Base-by-base conservation (phyloP, 192 early-diverging fungal species). In the Piromyces finnis region DNA sequence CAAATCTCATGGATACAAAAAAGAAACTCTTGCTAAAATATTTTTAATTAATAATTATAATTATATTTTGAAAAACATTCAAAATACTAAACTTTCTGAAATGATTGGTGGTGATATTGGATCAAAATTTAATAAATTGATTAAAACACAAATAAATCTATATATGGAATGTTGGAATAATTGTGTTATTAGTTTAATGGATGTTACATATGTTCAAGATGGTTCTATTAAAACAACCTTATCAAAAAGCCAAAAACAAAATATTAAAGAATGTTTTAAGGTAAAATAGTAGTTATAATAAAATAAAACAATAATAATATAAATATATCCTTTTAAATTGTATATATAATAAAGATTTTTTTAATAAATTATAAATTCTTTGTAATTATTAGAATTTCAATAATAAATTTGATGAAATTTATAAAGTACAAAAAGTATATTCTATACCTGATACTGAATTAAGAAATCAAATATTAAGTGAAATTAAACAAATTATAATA, bases 31-130 rank as follows among this genome's bases (percentile, higher is more conserved):
- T 30, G 85, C 88, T 0, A 82, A 84, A 12, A 83, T 96, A 28
- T 96, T 96, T 82, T 82, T 94, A 41, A 85, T 96, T 29, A 96
- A 96, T 86, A 96, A 96, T 82, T 94, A 88, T 79, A 86, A 94
- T 79, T 92, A 93, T 82, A 90, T 94, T 32, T 82, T 88, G 13
- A 92, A 93, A 82, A 86, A 89, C 12, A 87, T 94, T 59, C 86
- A 89, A 29, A 68, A 68, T 68, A 85, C 87, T 0, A 85, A 83
- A 77, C 83, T 92, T 27, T 81, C 83, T 1, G 88, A 89, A 11
- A 77, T 91, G n/a, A 83, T 90, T 35, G 89, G 89, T 28, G 81
- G 84, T 77, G 86, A 85, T 5, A 82, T 87, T 13, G 83, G 87
- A 32, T 59, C 30, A 14, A 86, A 85, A 78, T 89, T 90, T 83